Evolutionary conservation across 139 green algal genomes (phyloP), one percentile per base, ranked within the genome.

Genomic region (Chlorella vulgaris): DNA sequence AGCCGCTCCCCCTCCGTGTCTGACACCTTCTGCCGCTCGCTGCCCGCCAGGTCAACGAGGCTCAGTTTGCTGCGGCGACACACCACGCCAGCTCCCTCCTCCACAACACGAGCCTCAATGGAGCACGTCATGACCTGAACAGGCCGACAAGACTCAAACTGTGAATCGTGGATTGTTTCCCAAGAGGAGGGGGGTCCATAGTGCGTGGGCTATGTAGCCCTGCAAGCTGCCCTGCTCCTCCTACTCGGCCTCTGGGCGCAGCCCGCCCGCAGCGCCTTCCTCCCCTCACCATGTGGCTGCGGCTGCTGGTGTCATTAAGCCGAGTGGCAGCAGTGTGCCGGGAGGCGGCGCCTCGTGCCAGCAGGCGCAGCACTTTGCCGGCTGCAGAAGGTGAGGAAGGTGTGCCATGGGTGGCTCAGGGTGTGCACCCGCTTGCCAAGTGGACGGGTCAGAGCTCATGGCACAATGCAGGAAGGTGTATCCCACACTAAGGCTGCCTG

Each of bases 201-300:
- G n/a, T n/a, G n/a, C n/a, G n/a, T n/a, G n/a, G n/a, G n/a, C n/a
- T n/a, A n/a, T n/a, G n/a, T n/a, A n/a, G n/a, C n/a, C n/a, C n/a
- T n/a, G n/a, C n/a, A n/a, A n/a, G n/a, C n/a, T n/a, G n/a, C n/a
- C n/a, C n/a, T n/a, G n/a, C n/a, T n/a, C n/a, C n/a, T n/a, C n/a
- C n/a, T n/a, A n/a, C n/a, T n/a, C n/a, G n/a, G n/a, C n/a, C n/a
- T n/a, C n/a, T n/a, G n/a, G n/a, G n/a, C n/a, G n/a, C n/a, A n/a
- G n/a, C n/a, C n/a, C n/a, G n/a, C n/a, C n/a, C n/a, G n/a, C n/a
- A n/a, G n/a, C n/a, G n/a, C n/a, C n/a, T n/a, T n/a, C n/a, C n/a
- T 15, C 47, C 95, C 86, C 98, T 97, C 4, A 99, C 93, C 36
- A 83, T 93, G 87, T 99, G 96, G 31, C 91, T 97, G 50, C 96